Percentiles rank a stretch among this genome's conserved stretches.
Conservation (phyloP, 345 rosid species). For the Heritiera littoralis region DNA sequence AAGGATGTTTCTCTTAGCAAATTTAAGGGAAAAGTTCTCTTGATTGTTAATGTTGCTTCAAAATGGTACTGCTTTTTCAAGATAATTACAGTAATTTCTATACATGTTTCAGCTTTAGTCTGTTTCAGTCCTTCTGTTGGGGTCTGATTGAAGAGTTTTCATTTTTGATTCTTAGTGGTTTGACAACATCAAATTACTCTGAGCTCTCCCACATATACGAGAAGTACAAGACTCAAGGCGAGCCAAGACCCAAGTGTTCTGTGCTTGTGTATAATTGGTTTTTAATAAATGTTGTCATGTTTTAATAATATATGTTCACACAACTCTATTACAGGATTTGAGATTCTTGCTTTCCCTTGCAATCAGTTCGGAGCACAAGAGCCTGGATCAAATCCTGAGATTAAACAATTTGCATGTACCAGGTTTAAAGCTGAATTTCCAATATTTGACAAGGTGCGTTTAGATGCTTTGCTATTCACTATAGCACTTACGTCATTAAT, state of each 20-base stretch:
- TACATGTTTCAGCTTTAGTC: constrained; percentile 6
- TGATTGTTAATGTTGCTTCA: constrained; percentile 95
- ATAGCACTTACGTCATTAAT: neutral
- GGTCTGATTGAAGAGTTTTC: constrained; percentile 28
- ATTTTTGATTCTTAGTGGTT: constrained; percentile 55
- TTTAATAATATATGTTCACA: neutral
- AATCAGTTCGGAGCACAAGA: constrained; percentile 91
- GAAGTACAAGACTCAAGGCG: constrained; percentile 92
- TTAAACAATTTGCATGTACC: constrained; percentile 77
- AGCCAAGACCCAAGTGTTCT: constrained; percentile 14
- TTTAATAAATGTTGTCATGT: neutral
- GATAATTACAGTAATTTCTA: neutral
- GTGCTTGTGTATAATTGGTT: neutral
- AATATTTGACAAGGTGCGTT: constrained; percentile 72
- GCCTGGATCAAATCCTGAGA: constrained; percentile 79
- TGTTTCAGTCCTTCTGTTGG: constrained; percentile 4
- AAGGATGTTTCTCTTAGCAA: constrained; percentile 74
- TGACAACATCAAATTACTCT: constrained; percentile 82
- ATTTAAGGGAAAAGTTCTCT: constrained; percentile 79
- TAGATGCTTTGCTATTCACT: constrained; percentile 2
- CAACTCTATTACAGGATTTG: constrained; percentile 56
- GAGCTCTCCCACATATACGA: constrained; percentile 80
- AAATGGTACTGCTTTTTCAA: constrained; percentile 55
- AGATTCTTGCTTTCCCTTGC: constrained; percentile 91
- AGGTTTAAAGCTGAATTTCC: constrained; percentile 90